A percentile compares a stretch with the other conserved stretches of the same genome.
Conservation (phyloP, 2,329 filamentous ascomycete genomes). For the Hypoxylon sp. region DNA sequence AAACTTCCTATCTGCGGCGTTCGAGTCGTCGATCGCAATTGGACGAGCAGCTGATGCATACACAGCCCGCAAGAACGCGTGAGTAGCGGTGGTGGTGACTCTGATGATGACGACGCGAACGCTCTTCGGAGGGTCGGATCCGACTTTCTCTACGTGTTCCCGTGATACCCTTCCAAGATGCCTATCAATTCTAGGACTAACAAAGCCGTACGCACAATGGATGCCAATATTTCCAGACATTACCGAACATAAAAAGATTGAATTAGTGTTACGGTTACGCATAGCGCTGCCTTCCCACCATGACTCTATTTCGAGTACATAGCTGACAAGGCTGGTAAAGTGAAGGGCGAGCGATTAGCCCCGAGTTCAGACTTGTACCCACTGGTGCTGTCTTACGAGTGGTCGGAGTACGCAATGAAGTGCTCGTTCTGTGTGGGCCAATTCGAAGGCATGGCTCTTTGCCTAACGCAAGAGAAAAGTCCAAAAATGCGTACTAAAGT, state of each 20-base stretch:
- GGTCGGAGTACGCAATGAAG: constrained; percentile 36
- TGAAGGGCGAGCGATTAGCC: constrained; percentile 12
- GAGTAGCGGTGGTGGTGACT: background rate
- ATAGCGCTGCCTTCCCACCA: background rate
- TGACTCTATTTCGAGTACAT: background rate
- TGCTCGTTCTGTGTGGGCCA: background rate
- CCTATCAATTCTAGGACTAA: constrained; percentile 21
- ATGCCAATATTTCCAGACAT: constrained; percentile 2
- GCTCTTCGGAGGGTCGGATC: constrained; percentile 6
- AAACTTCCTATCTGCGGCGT: constrained; percentile 13
- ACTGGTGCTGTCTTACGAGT: constrained; percentile 22
- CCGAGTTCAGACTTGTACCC: constrained; percentile 12
- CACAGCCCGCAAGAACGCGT: constrained; percentile 15
- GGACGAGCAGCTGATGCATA: constrained; percentile 4
- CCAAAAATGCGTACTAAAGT: constrained; percentile 28
- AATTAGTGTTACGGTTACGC: background rate
- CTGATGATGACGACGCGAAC: constrained; percentile 12
- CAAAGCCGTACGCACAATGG: constrained; percentile 15
- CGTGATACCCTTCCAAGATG: constrained; percentile 10
- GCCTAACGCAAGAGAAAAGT: constrained; percentile 22
- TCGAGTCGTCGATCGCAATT: constrained; percentile 2
- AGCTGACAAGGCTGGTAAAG: constrained; percentile 8
- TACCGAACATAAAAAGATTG: too few species aligned
- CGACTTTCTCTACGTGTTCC: constrained; percentile 12
- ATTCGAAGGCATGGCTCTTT: constrained; percentile 1